A percentile compares a stretch with the other conserved stretches of the same genome.
Evolutionary conservation across 768 basidiomycete species (phyloP).

Genomic region (Leccinum ochraceum): DNA sequence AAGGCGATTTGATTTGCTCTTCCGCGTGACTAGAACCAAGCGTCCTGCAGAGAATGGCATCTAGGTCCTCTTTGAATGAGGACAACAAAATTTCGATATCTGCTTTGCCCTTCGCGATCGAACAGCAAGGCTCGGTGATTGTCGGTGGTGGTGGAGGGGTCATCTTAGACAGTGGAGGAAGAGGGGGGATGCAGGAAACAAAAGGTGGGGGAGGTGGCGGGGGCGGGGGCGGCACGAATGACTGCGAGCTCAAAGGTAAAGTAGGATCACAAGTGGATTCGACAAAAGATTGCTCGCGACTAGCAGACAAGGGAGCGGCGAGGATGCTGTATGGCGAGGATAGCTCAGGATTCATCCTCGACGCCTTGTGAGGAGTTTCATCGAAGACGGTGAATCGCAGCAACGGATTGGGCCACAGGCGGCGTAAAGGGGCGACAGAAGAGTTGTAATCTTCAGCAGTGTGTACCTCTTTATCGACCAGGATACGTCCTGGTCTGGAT

Average conservation of each 20-base stretch:
- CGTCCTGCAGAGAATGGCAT: slow-evolving; percentile 41
- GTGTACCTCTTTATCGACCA: slow-evolving; percentile 63
- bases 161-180: slow-evolving; percentile 16
- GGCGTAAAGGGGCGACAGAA: slow-evolving; percentile 50
- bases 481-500: slow-evolving; percentile 52
- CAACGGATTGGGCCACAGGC: slow-evolving; percentile 57
- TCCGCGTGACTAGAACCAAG: slow-evolving; percentile 30
- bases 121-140: slow-evolving; percentile 39
- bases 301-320: background rate
- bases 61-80: slow-evolving; percentile 57
- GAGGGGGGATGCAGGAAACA: slow-evolving; percentile 15
- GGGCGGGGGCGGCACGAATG: slow-evolving; percentile 5
- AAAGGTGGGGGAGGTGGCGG: slow-evolving; percentile 28
- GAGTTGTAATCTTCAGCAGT: slow-evolving; percentile 56
- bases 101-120: slow-evolving; percentile 44
- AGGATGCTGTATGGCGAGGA: slow-evolving; percentile 7
- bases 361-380: slow-evolving; percentile 42
- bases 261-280: background rate
- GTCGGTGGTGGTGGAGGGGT: slow-evolving; percentile 5
- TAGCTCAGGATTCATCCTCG: slow-evolving; percentile 13
- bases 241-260: background rate
- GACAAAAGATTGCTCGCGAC: slow-evolving; percentile 2
- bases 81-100: slow-evolving; percentile 50
- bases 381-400: slow-evolving; percentile 66
- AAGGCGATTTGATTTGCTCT: background rate